Percentiles rank a stretch among this genome's conserved stretches.
phyloP scores from a whole-genome alignment of 768 basidiomycete species.

The Hericium alpestre region DNA sequence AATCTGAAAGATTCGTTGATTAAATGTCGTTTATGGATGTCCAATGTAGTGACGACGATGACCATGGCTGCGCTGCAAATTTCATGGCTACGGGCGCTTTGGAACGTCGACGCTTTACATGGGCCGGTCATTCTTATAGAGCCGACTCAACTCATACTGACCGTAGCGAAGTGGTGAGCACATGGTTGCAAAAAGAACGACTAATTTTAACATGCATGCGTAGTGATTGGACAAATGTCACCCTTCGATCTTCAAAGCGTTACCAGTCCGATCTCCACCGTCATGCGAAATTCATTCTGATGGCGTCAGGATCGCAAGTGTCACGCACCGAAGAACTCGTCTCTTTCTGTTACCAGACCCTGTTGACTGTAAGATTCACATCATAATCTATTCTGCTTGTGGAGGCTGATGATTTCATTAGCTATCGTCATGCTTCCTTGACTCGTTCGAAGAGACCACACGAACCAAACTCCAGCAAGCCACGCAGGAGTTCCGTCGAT shows the following conservation, averaged over 20 bases:
- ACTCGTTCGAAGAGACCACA: constrained; percentile 8
- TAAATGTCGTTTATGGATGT: too few relatives aligned
- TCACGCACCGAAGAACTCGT: background rate
- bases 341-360: background rate
- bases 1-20: background rate
- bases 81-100: constrained; percentile 12
- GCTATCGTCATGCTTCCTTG: constrained; percentile 6
- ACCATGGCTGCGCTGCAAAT: constrained; percentile 2
- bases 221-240: constrained; percentile 8
- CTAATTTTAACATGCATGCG: background rate
- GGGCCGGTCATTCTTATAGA: constrained; percentile 10
- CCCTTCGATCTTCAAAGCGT: background rate
- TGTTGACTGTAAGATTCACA: background rate
- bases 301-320: background rate
- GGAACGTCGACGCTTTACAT: constrained; percentile 2
- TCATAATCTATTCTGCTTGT: background rate
- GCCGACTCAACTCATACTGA: constrained; percentile 3
- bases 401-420: background rate
- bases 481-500: background rate
- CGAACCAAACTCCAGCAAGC: background rate
- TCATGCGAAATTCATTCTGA: background rate
- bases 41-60: background rate
- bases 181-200: background rate
- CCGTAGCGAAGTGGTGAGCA: background rate
- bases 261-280: background rate